Evolutionary conservation across 179 eudicot species (phyloP), one percentile per base, ranked within the genome.

Genomic region (Spinacia oleracea): DNA sequence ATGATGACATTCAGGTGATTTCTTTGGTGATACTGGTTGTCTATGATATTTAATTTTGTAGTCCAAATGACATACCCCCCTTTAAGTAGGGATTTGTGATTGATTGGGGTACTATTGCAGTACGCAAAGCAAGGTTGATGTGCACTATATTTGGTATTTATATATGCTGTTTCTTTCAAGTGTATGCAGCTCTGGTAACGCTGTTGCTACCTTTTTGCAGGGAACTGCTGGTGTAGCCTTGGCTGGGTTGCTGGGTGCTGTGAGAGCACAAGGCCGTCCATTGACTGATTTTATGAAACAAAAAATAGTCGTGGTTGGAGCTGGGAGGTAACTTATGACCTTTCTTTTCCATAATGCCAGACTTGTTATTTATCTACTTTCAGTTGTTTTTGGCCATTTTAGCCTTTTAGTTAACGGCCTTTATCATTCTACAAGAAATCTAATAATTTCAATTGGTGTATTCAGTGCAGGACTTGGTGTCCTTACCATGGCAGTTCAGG

Each of bases 381-480:
- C 2, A 20, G 34, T 58, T 67, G 53, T 48, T 15, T 48, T 15
- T 12, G 20, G 12, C 9, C 50, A n/a, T 45, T 45, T 45, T 45
- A 10, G 0, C 53, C 53, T 43, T n/a, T 43, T 67, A 32, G 70
- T 18, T 11, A 21, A 68, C 67, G 35, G 4, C 25, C 34, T 15
- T 32, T 51, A 51, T 38, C 15, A 29, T 70, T 76, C 73, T 4
- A 35, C 64, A 65, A 64, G 6, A 60, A 43, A 34, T 51, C 29
- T 64, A 74, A 34, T 25, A 21, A 65, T 72, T 67, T 74, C 58
- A 55, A 70, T 77, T 77, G 67, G 79, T 80, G 68, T 50, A 83
- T 87, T 80, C 96, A 96, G 99, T 92, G 99, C 99, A 81, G 99
- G 99, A 89, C 89, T 96, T 83, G 99, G 99, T 76, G 99, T 96